Percentiles rank a stretch among this genome's conserved stretches.
Conservation (phyloP, 2,329 filamentous ascomycete species). For the Dactylellina parvicollis region DNA sequence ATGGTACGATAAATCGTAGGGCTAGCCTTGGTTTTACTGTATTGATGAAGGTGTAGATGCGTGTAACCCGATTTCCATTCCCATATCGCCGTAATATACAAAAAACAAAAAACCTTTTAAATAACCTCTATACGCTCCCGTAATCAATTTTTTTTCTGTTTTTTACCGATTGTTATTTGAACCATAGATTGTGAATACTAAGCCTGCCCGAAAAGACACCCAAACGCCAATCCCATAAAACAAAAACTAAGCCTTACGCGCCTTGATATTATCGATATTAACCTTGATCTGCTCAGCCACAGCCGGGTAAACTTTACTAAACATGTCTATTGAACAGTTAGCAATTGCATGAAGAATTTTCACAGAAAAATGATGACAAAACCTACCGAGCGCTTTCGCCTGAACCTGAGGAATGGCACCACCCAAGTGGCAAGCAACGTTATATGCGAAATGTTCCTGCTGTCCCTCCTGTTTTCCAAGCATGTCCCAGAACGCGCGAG, state of each 20-base stretch:
- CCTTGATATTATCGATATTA: constrained; percentile 5
- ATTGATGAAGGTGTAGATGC: too few relatives aligned
- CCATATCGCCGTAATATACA: too few relatives aligned
- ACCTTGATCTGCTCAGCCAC: constrained; percentile 23
- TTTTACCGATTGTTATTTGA: too few relatives aligned
- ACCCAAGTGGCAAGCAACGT: constrained; percentile 69
- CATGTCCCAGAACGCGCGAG: constrained; percentile 65
- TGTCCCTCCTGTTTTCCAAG: constrained; percentile 66
- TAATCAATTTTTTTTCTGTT: too few relatives aligned
- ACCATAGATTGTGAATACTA: background rate
- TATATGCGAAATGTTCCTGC: constrained; percentile 71
- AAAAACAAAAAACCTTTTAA: too few relatives aligned
- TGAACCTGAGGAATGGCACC: constrained; percentile 68
- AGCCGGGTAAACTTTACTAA: constrained; percentile 29
- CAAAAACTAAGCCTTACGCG: background rate
- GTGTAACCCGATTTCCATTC: too few relatives aligned
- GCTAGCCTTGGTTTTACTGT: too few relatives aligned
- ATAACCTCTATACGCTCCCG: too few relatives aligned
- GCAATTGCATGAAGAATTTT: background rate
- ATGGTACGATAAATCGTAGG: too few relatives aligned
- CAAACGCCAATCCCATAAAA: background rate
- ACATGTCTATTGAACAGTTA: constrained; percentile 20
- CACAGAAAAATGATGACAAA: constrained; percentile 60
- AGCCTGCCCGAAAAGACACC: background rate
- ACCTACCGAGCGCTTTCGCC: constrained; percentile 71